phyloP scores from a whole-genome alignment of 73 alveolate species.

The Paraurostyla sp. region DNA sequence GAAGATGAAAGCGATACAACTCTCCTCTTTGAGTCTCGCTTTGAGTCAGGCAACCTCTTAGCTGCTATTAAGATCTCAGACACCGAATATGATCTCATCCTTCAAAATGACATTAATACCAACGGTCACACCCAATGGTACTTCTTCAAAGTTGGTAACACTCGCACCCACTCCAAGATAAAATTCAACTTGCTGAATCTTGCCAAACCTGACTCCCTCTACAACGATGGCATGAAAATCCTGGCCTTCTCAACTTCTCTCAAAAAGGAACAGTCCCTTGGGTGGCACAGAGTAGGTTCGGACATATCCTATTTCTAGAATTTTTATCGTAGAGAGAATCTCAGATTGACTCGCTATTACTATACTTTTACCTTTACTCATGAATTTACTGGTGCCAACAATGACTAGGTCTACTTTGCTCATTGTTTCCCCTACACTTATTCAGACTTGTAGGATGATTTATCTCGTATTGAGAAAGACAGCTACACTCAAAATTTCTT shows the following conservation, averaged over 20 bases:
- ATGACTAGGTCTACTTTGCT: constrained; percentile 88
- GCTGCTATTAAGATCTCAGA: constrained; percentile 67
- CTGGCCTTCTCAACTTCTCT: constrained; percentile 27
- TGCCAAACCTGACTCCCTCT: constrained; percentile 67
- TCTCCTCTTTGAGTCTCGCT: constrained; percentile 85
- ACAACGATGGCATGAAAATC: constrained; percentile 72
- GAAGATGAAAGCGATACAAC: constrained; percentile 73
- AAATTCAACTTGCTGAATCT: constrained; percentile 70
- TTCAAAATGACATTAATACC: constrained; percentile 90
- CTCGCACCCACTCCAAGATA: constrained; percentile 44
- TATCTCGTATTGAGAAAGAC: constrained; percentile 61
- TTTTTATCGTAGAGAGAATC: constrained; percentile 58
- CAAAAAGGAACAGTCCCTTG: constrained; percentile 68
- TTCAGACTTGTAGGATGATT: constrained; percentile 86
- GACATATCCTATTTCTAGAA: constrained; percentile 75
- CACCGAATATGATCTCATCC: constrained; percentile 83
- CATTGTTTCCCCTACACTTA: constrained; percentile 93
- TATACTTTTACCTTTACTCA: constrained; percentile 88
- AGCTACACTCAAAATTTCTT: constrained; percentile 44
- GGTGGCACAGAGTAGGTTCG: constrained; percentile 86
- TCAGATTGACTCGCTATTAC: constrained; percentile 30
- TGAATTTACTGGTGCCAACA: constrained; percentile 76
- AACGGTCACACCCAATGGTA: constrained; percentile 94
- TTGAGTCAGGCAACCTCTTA: constrained; percentile 85
- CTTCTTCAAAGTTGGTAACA: constrained; percentile 83